Base-by-base conservation (phyloP, 306 rosid genomes). In the Casuarina cunninghamiana region DNA sequence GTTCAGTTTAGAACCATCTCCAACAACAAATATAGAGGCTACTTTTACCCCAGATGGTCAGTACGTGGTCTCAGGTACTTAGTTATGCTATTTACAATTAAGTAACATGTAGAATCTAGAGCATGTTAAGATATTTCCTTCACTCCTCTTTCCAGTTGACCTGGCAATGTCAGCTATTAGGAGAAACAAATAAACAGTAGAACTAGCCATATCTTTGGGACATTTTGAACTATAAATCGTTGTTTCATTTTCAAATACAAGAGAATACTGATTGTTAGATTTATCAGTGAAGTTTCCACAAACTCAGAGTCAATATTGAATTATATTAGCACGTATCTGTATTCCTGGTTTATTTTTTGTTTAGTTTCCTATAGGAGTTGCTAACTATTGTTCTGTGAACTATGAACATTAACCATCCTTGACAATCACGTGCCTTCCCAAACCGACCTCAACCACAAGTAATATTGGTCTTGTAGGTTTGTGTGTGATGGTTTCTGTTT, bases 1-100 rank as follows among this genome's bases (percentile, higher is more conserved):
- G 69, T 92, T 88, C 89, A 95, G 91, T 79, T 81, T 95, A 92
- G 98, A 95, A 79, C 92, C 98, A 65, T 95, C 97, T 73, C 91
- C 90, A 21, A 89, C 88, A 63, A 75, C 90, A 66, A 82, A 82
- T 63, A 87, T 91, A 65, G 98, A 95, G 86, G 98, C 97, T 61
- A 90, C 98, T 44, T 92, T 95, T 82, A 92, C 97, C 26, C 98
- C 97, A 72, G 98, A 95, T 70, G 98, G 98, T 69, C 92, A 91
- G 78, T 95, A 95, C 66, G 83, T 92, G 49, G 74, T 95, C 38
- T 95, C 98, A 90, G 98, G 98, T 94, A 82, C 57, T 12, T 38
- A 17, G 39, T 80, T 68, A 13, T 58, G 60, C 79, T 63, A 71
- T 77, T 16, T 61, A 10, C 80, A 43, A 37, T 5, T 35, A 44